These are phyloP conservation scores for Pythium aphanidermatum DNA, from an alignment of 352 stramenopile species.

Conservation along the genomic window DNA sequence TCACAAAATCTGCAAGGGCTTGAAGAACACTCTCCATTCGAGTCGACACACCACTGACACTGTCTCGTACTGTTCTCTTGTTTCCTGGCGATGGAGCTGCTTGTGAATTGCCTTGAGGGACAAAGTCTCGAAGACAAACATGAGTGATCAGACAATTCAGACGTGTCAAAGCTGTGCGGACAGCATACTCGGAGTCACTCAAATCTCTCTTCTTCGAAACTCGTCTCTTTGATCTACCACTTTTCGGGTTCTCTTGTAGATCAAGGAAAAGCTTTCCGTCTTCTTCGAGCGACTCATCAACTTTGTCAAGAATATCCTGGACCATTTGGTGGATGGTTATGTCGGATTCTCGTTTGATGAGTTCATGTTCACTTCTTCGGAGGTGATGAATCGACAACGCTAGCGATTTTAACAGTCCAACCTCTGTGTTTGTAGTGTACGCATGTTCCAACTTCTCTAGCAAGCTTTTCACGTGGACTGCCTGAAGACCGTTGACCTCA, in stretches of 20 bases:
- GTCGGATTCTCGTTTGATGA: constrained; percentile 73
- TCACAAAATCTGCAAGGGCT: constrained; percentile 36
- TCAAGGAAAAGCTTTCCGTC: constrained; percentile 37
- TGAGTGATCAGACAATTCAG: constrained; percentile 57
- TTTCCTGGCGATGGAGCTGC: neutral
- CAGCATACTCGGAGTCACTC: constrained; percentile 61
- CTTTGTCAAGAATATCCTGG: constrained; percentile 63
- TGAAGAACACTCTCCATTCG: constrained; percentile 34
- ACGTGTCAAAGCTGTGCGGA: constrained; percentile 52
- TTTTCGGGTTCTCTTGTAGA: constrained; percentile 9
- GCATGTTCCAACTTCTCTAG: constrained; percentile 74
- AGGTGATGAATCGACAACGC: constrained; percentile 65
- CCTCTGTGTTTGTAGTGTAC: constrained; percentile 60
- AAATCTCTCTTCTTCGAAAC: constrained; percentile 36
- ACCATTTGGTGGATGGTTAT: constrained; percentile 67
- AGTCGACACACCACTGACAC: neutral
- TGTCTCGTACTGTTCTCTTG: constrained; percentile 8
- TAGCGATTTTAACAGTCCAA: constrained; percentile 62
- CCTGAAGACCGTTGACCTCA: constrained; percentile 64
- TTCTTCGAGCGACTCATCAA: constrained; percentile 39
- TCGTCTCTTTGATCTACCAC: constrained; percentile 11
- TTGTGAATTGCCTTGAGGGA: constrained; percentile 19
- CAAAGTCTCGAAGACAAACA: constrained; percentile 58
- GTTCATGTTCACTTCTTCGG: constrained; percentile 61
- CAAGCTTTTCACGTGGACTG: constrained; percentile 56